These are phyloP conservation scores for Mycena citricolor DNA, from an alignment of 1,284 basidiomycete species.

Conservation along the genomic window DNA sequence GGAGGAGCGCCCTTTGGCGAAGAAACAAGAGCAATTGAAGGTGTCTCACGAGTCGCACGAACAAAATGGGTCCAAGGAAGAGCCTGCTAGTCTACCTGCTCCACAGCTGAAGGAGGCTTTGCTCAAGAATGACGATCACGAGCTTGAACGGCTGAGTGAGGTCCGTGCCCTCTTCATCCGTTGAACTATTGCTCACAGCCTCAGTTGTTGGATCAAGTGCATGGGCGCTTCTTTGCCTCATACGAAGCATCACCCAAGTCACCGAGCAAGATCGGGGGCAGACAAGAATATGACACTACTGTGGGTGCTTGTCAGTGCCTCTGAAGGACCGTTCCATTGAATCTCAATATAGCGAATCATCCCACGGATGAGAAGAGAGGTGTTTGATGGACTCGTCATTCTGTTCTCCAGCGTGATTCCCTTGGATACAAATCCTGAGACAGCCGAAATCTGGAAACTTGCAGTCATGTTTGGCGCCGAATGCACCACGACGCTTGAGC, in stretches of 20 bases:
- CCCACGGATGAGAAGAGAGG: conserved; percentile 72
- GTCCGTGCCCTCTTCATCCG: conserved; percentile 41
- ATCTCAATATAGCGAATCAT: conserved; percentile 80
- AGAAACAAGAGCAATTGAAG: conserved; percentile 80
- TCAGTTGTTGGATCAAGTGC: conserved; percentile 78
- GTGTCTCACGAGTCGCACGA: conserved; percentile 32
- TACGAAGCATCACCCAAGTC: conserved; percentile 47
- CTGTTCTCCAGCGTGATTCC: conserved; percentile 95
- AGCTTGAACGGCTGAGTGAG: conserved; percentile 74
- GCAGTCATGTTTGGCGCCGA: conserved; percentile 88
- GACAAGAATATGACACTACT: too few relatives aligned
- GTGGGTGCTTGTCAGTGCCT: conserved; percentile 53
- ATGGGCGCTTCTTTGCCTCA: conserved; percentile 72
- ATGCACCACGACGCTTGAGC: conserved; percentile 69
- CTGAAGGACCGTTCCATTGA: too few relatives aligned
- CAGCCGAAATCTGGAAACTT: conserved; percentile 85
- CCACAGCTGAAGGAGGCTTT: conserved; percentile 58
- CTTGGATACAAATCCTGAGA: conserved; percentile 74
- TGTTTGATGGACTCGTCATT: conserved; percentile 76
- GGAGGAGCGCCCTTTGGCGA: conserved; percentile 84
- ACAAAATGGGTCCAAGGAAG: conserved; percentile 17
- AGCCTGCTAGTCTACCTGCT: conserved; percentile 46
- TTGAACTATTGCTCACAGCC: conserved; percentile 17
- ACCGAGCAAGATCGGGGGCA: conserved; percentile 32
- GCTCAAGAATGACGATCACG: conserved; percentile 86